Base-by-base conservation (phyloP, 768 basidiomycete genomes). In the Rhodosporidiobolus odoratus region DNA sequence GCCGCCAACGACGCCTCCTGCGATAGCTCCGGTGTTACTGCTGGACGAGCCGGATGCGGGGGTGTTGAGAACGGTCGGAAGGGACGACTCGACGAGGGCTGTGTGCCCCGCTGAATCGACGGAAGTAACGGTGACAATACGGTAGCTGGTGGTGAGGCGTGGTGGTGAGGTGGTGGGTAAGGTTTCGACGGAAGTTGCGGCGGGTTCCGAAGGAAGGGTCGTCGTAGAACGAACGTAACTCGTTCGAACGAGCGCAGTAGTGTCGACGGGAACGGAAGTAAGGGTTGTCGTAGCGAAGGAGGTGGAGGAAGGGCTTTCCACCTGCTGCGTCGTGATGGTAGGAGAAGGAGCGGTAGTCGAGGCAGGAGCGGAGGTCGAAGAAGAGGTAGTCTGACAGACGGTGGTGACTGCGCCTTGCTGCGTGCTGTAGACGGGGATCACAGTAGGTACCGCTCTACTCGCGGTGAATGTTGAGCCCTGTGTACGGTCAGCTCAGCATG, bases 1-100 rank as follows among this genome's bases (percentile, higher is more conserved):
- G 23, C 72, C 72, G 27, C 68, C 72, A 23, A 69, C 72, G 12
- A 56, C 52, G 0, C 72, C 72, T 35, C 72, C 72, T 3, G 68
- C 68, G 61, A 73, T 66, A 6, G 72, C 61, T 1, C 66, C 71
- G 4, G 41, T 34, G 53, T 61, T 65, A 6, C 17, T 35, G n/a
- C 35, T 47, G 15, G 21, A 10, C 6, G 58, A 23, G 19, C 30
- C 45, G 1, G 41, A 47, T 23, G 58, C 47, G 2, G 62, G 45
- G 19, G 54, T 38, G 47, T 68, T 62, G 58, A 69, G 62, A 21
- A 65, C 19, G 16, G 68, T 68, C n/a, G 62, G 66, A 30, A 62
- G 38, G 19, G 62, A 1, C 25, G 59, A 41, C 9, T 47, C 52
- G 16, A 13, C 65, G 9, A 58, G 58, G 12, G 37, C 9, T 34